Percentiles rank a stretch among this genome's conserved stretches.
Conservation (phyloP, 805 yeast species). For the Candida berthetii region DNA sequence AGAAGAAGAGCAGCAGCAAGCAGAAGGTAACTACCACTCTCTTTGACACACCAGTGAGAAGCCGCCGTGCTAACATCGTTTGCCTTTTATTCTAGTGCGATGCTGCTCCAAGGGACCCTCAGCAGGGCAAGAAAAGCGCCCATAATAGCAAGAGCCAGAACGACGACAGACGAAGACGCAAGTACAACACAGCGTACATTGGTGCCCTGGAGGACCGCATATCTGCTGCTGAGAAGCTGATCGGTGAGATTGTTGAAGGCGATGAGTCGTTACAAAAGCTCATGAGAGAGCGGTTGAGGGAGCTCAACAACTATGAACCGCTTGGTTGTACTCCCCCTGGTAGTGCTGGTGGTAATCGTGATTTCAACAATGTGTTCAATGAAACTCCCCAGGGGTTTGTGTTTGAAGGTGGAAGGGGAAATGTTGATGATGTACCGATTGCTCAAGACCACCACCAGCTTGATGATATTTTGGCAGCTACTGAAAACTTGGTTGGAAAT, state of each 20-base stretch:
- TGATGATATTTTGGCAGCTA: constrained; percentile 1
- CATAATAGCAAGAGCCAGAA: constrained; percentile 2
- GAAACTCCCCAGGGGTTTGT: too few species aligned
- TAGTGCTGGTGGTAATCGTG: background rate
- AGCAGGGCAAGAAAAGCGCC: constrained; percentile 17
- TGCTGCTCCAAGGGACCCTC: too few species aligned
- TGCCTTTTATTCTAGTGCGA: too few species aligned
- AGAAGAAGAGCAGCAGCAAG: too few species aligned
- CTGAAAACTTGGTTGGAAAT: background rate
- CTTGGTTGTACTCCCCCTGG: background rate
- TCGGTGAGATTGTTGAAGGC: constrained; percentile 15
- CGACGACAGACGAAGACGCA: constrained; percentile 23
- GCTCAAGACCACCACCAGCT: background rate
- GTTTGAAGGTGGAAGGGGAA: background rate
- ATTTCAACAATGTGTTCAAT: background rate
- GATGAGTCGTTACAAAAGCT: constrained; percentile 11
- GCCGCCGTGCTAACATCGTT: too few species aligned
- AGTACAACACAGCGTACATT: constrained; percentile 26
- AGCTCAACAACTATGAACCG: background rate
- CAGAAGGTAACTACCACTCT: too few species aligned
- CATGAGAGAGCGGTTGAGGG: constrained; percentile 1
- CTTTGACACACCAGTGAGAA: too few species aligned
- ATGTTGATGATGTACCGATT: background rate
- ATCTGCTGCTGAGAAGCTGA: constrained; percentile 13
- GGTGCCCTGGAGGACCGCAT: constrained; percentile 21